Evolutionary conservation across 495 filamentous ascomycete species (phyloP).

Genomic region (Aspergillus ostianus): DNA sequence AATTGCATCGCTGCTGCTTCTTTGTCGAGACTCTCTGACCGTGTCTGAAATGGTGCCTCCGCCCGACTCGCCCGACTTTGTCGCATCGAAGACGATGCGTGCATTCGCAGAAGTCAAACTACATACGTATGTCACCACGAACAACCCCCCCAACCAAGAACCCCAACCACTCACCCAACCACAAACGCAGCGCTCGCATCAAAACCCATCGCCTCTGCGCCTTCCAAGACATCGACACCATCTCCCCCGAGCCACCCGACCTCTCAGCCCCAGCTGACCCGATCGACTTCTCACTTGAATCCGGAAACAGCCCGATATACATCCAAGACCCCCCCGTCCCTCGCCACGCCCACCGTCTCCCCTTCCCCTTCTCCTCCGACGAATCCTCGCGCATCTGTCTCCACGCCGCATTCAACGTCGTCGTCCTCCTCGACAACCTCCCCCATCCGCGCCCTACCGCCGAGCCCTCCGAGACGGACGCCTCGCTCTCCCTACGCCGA

Average conservation of each 20-base stretch:
- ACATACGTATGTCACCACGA: constrained; percentile 34
- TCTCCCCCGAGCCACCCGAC: neutral
- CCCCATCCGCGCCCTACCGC: constrained; percentile 30
- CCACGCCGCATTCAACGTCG: constrained; percentile 42
- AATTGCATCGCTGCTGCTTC: constrained; percentile 14
- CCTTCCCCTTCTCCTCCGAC: constrained; percentile 38
- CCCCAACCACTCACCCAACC: neutral
- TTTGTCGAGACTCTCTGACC: constrained; percentile 9
- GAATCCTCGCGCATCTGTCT: constrained; percentile 45
- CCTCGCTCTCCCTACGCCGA: constrained; percentile 14
- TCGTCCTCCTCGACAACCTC: constrained; percentile 36
- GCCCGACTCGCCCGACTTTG: constrained; percentile 22
- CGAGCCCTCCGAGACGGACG: constrained; percentile 6
- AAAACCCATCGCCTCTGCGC: constrained; percentile 51
- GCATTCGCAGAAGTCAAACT: constrained; percentile 48
- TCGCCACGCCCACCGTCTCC: constrained; percentile 7
- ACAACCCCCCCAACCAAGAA: neutral
- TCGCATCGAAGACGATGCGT: constrained; percentile 36
- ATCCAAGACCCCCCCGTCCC: neutral
- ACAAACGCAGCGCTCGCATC: constrained; percentile 41
- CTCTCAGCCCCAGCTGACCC: neutral
- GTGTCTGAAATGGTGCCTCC: constrained; percentile 8
- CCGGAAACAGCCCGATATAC: constrained; percentile 1
- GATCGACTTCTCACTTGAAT: neutral
- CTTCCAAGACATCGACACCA: constrained; percentile 40